phyloP scores from a whole-genome alignment of 148 eudicot genomes.

The Diospyros lotus region DNA sequence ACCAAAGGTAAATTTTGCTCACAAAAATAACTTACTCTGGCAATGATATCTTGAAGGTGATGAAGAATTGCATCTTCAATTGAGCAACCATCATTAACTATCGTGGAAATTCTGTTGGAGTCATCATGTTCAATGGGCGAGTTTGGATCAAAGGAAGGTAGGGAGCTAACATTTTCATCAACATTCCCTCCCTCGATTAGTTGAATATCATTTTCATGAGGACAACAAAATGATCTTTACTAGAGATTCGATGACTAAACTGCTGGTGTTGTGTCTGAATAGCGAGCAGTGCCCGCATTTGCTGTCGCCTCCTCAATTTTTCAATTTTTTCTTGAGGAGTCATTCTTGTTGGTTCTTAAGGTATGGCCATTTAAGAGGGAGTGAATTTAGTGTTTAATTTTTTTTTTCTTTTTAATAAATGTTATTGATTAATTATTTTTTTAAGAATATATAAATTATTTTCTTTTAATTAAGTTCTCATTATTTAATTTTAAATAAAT shows the following conservation, averaged over 20 bases:
- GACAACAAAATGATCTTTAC: conserved; percentile 17
- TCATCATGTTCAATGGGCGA: conserved; percentile 40
- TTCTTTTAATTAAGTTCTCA: too few species aligned
- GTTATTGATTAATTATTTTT: too few species aligned
- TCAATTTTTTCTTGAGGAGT: conserved; percentile 88
- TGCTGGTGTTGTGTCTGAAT: conserved; percentile 77
- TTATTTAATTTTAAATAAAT: too few species aligned
- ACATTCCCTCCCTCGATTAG: conserved; percentile 31
- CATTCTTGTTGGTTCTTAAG: too few species aligned
- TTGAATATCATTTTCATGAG: conserved; percentile 20
- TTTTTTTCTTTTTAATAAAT: too few species aligned
- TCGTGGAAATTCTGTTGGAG: conserved; percentile 24
- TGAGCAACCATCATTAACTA: conserved; percentile 34
- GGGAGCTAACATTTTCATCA: conserved; percentile 29
- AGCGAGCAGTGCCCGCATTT: conserved; percentile 81
- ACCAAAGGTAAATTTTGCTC: conserved; percentile 2
- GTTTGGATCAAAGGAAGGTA: conserved; percentile 38
- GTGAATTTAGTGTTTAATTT: too few species aligned
- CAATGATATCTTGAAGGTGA: conserved; percentile 55
- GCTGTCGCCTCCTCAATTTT: conserved; percentile 71
- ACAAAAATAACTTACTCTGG: conserved; percentile 39
- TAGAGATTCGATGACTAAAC: conserved; percentile 31
- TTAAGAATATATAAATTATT: too few species aligned
- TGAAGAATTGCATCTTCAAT: conserved; percentile 53
- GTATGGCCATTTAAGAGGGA: too few species aligned